Conservation (phyloP, 1,139 yeast species). For the Geotrichum phurueaensis region DNA sequence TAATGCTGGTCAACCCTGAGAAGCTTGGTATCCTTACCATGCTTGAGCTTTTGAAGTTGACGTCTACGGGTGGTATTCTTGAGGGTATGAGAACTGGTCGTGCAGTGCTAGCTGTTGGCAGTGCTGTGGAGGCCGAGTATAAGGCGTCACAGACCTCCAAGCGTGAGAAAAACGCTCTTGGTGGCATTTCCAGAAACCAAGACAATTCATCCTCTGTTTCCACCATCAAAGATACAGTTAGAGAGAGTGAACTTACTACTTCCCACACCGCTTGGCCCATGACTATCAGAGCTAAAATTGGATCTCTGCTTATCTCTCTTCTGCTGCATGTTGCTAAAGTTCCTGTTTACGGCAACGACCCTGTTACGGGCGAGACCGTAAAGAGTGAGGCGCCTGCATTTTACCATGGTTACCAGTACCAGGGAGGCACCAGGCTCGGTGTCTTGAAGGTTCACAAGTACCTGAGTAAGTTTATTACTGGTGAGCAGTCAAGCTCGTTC, state of each 20-base stretch:
- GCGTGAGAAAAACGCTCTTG: constrained; percentile 47
- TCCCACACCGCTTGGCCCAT: constrained; percentile 54
- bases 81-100: constrained; percentile 84
- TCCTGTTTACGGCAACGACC: constrained; percentile 70
- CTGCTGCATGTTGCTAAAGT: constrained; percentile 79
- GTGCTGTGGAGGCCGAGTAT: constrained; percentile 79
- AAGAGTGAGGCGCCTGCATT: constrained; percentile 83
- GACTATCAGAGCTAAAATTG: constrained; percentile 68
- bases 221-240: constrained; percentile 22
- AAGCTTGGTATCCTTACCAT: constrained; percentile 81
- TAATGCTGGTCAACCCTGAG: constrained; percentile 65
- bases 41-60: constrained; percentile 68
- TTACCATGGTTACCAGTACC: constrained; percentile 78
- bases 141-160: constrained; percentile 49
- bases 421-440: constrained; percentile 74
- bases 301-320: constrained; percentile 70
- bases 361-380: constrained; percentile 60
- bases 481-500: constrained; percentile 58
- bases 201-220: constrained; percentile 14
- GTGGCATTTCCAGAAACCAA: constrained; percentile 19
- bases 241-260: constrained; percentile 29
- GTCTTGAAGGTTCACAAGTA: constrained; percentile 70
- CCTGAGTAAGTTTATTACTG: constrained; percentile 59
- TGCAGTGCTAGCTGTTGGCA: constrained; percentile 76
- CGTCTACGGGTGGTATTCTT: constrained; percentile 69